Percentiles rank a stretch among this genome's conserved stretches.
Conservation (phyloP, 176 grass and related monocot species). For the Canna indica region DNA sequence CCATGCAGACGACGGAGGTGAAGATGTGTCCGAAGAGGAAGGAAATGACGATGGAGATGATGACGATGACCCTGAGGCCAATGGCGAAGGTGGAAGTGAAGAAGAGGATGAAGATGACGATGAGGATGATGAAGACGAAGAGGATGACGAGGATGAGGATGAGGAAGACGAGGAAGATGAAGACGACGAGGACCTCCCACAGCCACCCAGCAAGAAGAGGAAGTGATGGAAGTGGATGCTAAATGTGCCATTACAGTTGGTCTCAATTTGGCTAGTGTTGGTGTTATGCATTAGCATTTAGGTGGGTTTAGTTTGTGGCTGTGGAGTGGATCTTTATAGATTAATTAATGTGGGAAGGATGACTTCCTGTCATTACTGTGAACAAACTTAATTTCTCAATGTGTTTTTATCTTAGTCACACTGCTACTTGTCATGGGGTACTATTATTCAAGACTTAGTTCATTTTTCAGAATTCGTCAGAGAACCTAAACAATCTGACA, state of each 20-base stretch:
- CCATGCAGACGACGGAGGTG: conserved; percentile 36
- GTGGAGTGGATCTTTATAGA: not conserved
- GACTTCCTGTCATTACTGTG: not conserved
- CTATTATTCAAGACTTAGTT: not conserved
- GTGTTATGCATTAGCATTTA: not conserved
- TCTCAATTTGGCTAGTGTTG: conserved; percentile 1
- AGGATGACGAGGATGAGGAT: not conserved
- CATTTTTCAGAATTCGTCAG: no score
- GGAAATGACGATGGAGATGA: conserved; percentile 34
- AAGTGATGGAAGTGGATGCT: conserved; percentile 32
- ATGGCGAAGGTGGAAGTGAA: conserved; percentile 38
- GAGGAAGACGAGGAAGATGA: conserved; percentile 17
- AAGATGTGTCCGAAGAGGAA: conserved; percentile 40
- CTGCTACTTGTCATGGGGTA: not conserved
- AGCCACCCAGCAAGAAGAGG: conserved; percentile 70
- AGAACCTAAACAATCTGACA: no score
- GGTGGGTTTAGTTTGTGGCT: not conserved
- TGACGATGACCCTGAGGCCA: conserved; percentile 37
- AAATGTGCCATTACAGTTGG: not conserved
- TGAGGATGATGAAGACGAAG: not conserved
- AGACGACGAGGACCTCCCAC: conserved; percentile 25
- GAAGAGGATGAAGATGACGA: conserved; percentile 26
- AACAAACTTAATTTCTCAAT: not conserved
- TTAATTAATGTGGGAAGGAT: not conserved
- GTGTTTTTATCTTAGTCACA: not conserved